Conservation (phyloP, 2,329 filamentous ascomycete genomes). For the Beauveria varroae region DNA sequence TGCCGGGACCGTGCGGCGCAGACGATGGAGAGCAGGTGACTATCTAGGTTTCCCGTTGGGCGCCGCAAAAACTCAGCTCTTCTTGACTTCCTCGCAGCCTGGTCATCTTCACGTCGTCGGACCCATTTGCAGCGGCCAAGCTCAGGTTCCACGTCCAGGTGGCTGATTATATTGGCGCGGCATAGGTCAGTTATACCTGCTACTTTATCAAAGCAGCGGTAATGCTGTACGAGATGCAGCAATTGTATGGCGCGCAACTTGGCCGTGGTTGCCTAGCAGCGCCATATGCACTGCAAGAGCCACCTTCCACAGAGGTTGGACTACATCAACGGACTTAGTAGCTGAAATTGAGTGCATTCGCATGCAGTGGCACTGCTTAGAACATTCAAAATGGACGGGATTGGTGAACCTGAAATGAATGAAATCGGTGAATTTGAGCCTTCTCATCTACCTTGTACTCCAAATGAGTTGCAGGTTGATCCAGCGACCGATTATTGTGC, state of each 20-base stretch:
- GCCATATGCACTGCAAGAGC: neutral
- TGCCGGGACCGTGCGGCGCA: neutral
- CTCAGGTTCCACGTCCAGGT: neutral
- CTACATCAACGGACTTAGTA: neutral
- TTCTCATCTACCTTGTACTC: neutral
- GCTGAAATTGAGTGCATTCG: neutral
- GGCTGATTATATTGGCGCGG: too few species aligned
- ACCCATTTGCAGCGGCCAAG: neutral
- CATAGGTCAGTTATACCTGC: too few species aligned
- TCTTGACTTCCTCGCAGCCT: neutral
- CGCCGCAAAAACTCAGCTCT: neutral
- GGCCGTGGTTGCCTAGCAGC: neutral
- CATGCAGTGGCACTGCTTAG: neutral
- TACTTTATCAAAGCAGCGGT: neutral
- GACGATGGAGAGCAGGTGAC: neutral
- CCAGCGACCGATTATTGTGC: neutral
- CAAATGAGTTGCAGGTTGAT: neutral
- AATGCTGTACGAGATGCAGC: neutral
- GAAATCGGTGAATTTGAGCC: neutral
- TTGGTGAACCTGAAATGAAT: neutral
- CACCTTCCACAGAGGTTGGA: neutral
- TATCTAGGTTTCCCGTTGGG: neutral
- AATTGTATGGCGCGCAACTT: neutral
- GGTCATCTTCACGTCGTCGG: neutral
- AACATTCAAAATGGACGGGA: neutral